These are phyloP conservation scores for Rhodotorula paludigena DNA, from an alignment of 768 basidiomycete species.

Conservation along the genomic window DNA sequence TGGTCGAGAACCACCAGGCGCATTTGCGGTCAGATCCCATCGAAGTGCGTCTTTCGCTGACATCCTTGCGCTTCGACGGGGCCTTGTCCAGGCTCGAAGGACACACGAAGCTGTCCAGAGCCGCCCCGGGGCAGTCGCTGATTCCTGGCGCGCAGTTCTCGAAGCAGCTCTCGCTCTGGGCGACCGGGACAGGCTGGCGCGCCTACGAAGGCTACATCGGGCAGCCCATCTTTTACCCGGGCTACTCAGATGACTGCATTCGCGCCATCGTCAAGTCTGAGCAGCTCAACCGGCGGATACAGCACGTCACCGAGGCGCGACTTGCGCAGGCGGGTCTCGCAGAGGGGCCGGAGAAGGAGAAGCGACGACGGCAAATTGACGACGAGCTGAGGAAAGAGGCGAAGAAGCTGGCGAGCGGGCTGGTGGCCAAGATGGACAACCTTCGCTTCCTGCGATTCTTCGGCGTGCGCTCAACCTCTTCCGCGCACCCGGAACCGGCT, in stretches of 20 bases:
- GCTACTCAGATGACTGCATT: slow-evolving; percentile 29
- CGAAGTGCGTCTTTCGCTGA: slow-evolving; percentile 17
- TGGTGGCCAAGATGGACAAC: slow-evolving; percentile 34
- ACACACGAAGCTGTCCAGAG: too few relatives aligned
- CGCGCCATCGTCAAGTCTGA: slow-evolving; percentile 8
- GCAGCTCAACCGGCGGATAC: slow-evolving; percentile 13
- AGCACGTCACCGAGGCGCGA: background rate
- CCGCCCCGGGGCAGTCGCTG: background rate
- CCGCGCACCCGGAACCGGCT: rapidly evolving
- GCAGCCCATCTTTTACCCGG: slow-evolving; percentile 23
- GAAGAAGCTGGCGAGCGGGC: slow-evolving; percentile 1
- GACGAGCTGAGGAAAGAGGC: slow-evolving; percentile 1
- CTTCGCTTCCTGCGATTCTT: slow-evolving; percentile 31
- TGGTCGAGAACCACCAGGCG: slow-evolving; percentile 15
- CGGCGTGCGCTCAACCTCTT: slow-evolving; percentile 2
- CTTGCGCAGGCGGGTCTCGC: background rate
- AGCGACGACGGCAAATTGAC: slow-evolving; percentile 13
- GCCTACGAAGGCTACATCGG: slow-evolving; percentile 37
- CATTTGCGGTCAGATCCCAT: slow-evolving; percentile 17
- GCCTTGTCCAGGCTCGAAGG: too few relatives aligned
- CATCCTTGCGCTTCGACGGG: too few relatives aligned
- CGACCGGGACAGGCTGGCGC: slow-evolving; percentile 29
- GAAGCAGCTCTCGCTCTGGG: slow-evolving; percentile 36
- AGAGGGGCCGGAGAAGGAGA: background rate
- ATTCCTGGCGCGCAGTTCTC: slow-evolving; percentile 7